Evolutionary conservation across 1,139 yeast species (phyloP), one percentile per base, ranked within the genome.

Genomic region (Pichia sp.): DNA sequence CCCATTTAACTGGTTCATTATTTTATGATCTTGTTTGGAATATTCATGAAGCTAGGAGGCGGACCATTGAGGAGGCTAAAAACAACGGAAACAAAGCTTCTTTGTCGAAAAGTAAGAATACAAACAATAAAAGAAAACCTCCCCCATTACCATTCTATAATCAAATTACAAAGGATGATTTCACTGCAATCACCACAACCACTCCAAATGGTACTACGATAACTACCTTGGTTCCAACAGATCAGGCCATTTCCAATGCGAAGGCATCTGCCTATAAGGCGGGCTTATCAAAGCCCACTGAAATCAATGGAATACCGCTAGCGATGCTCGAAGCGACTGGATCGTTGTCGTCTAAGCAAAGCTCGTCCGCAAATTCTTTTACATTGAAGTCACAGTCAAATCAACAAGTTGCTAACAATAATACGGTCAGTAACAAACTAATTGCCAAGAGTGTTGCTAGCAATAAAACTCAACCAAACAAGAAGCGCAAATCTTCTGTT

Each of bases 11-110:
- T 0, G 96, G 95, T 0, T 90, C 97, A 0, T 72, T 92, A 55
- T 92, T 92, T 65, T 92, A 92, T 68, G 98, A 92, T 70, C 77
- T 92, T 56, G 93, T 92, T 20, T 91, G 96, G 93, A 88, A 96
- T 67, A 88, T 92, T 50, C 97, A 92, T 69, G 97, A 92, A 67
- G 97, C 97, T 0, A 77, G 96, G 68, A 77, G 97, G 67, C 75
- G 96, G 57, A 83, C 85, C 17, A 69, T 81, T 52, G 75, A 74
- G 2, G 60, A 65, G 63, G 56, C 60, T 17, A 61, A 61, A 31
- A 45, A 45, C 7, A 48, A 41, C 24, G 50, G 55, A 17, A 56
- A 57, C 16, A 55, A 54, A 8, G 53, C 52, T 9, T 49, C 49
- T 4, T 57, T 60, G 7, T 50, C 48, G 10, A 55, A 54, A 6